A percentile compares a stretch with the other conserved stretches of the same genome.
These are phyloP conservation scores for Tremellales sp. DNA, from an alignment of 1,284 basidiomycete genomes.

Conservation along the genomic window DNA sequence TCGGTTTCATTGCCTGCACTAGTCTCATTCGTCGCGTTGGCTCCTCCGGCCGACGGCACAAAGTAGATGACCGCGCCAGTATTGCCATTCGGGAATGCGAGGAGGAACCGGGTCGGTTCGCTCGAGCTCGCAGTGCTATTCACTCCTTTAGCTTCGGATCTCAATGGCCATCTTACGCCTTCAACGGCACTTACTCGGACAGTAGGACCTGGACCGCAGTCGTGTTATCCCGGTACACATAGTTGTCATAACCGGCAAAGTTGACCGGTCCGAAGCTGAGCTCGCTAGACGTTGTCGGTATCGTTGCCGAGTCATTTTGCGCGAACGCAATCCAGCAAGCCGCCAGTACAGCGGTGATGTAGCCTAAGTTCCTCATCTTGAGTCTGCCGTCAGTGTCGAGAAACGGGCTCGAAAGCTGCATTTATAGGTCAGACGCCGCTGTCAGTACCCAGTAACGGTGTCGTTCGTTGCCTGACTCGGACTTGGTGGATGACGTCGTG, in stretches of 20 bases:
- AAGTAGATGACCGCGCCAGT: constrained; percentile 50
- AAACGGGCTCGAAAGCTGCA: too few relatives aligned
- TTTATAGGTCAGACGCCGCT: too few relatives aligned
- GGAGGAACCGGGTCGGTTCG: constrained; percentile 46
- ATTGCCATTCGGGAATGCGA: constrained; percentile 51
- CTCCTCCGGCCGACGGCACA: constrained; percentile 29
- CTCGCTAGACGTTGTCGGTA: neutral
- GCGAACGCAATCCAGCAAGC: too few relatives aligned
- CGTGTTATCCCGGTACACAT: constrained; percentile 49
- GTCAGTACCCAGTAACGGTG: too few relatives aligned
- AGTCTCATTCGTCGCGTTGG: constrained; percentile 11
- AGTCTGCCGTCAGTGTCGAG: too few relatives aligned
- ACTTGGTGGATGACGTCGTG: too few relatives aligned
- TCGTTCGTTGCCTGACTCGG: too few relatives aligned
- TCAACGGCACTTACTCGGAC: constrained; percentile 20
- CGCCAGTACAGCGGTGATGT: too few relatives aligned
- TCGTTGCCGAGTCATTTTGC: too few relatives aligned
- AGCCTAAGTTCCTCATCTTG: too few relatives aligned
- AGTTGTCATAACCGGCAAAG: constrained; percentile 51
- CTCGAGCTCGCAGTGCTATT: constrained; percentile 35
- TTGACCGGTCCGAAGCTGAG: constrained; percentile 31
- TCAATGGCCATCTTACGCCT: neutral
- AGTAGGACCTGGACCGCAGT: constrained; percentile 50
- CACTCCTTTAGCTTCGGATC: neutral
- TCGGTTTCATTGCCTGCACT: neutral